Evolutionary conservation across 176 grass and related monocot species (phyloP), one percentile per base, ranked within the genome.

Genomic region (Phoenix roebelenii): DNA sequence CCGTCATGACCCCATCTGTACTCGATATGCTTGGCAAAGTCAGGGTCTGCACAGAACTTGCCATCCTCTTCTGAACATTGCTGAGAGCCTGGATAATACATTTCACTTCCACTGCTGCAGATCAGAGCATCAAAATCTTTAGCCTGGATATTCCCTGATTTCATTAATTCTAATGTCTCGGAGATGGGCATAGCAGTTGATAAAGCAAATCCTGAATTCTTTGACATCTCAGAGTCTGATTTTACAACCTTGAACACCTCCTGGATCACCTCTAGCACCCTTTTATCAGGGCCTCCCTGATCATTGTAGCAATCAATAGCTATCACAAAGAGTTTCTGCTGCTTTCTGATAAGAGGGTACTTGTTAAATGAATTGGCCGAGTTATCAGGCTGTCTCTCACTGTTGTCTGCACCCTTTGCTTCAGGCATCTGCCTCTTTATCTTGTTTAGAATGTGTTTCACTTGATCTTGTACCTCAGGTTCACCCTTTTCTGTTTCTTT

Each of bases 211-310:
- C 86, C 81, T 49, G 77, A 81, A 68, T 72, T 72, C 58, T 53
- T 72, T 0, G 39, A 66, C 26, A 77, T 48, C 25, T 71, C 55
- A 50, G 83, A 59, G 32, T 89, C 58, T 61, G 74, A 75, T 61
- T 16, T 59, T 60, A 80, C 57, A 48, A 69, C 77, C 29, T 85
- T 82, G 44, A 89, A 74, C 26, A 77, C 49, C 65, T 89, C 83
- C 74, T 57, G 69, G 26, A 89, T 85, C 25, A 78, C 80, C 57
- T 57, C 55, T 50, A 76, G 25, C 62, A 85, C 59, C 59, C 77
- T 71, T 15, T 18, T 51, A 26, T 71, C 68, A 51, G 56, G 56
- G 18, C 17, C 68, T 51, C 68, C 68, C 16, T 49, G 44, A 14
- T 58, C 56, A 20, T 58, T 55, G 18, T 71, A 71, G 16, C 55